These are phyloP conservation scores for Tremella fuciformis DNA, from an alignment of 768 basidiomycete species.

Conservation along the genomic window DNA sequence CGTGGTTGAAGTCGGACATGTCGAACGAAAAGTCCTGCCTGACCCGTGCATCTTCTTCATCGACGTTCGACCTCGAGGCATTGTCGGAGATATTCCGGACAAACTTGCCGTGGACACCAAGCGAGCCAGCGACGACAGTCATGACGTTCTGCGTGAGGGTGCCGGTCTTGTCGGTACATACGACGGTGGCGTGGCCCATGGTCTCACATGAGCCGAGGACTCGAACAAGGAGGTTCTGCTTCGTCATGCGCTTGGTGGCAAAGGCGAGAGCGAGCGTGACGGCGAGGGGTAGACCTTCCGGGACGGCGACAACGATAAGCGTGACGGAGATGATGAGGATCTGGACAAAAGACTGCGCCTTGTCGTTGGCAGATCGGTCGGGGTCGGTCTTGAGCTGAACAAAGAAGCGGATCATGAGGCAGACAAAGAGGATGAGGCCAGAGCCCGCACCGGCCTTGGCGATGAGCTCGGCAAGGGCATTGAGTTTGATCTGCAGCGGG, in stretches of 20 bases:
- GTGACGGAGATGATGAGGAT: slow-evolving; percentile 94
- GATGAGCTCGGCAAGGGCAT: slow-evolving; percentile 88
- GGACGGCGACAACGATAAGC: slow-evolving; percentile 79
- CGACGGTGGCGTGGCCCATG: slow-evolving; percentile 95
- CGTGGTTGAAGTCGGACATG: slow-evolving; percentile 63
- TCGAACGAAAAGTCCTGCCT: slow-evolving; percentile 80
- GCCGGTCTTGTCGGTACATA: slow-evolving; percentile 54
- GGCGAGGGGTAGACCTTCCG: slow-evolving; percentile 90
- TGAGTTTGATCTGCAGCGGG: slow-evolving; percentile 89
- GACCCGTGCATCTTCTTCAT: slow-evolving; percentile 50
- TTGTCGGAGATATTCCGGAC: slow-evolving; percentile 75
- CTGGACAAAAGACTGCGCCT: slow-evolving; percentile 85
- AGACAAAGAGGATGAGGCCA: slow-evolving; percentile 73
- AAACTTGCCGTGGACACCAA: slow-evolving; percentile 93
- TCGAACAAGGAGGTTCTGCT: slow-evolving; percentile 89
- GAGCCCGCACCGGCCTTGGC: slow-evolving; percentile 83
- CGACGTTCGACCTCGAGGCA: slow-evolving; percentile 67
- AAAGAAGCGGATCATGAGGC: slow-evolving; percentile 92
- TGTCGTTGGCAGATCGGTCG: slow-evolving; percentile 67
- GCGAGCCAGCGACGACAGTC: slow-evolving; percentile 92
- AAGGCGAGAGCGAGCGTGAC: slow-evolving; percentile 95
- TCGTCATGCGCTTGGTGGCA: slow-evolving; percentile 97
- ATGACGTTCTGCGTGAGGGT: slow-evolving; percentile 93
- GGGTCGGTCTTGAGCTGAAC: slow-evolving; percentile 74
- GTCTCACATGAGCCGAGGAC: slow-evolving; percentile 96